Percentiles rank a stretch among this genome's conserved stretches.
Conservation (phyloP, 106 monocot species). For the Dendrobium huoshanense region DNA sequence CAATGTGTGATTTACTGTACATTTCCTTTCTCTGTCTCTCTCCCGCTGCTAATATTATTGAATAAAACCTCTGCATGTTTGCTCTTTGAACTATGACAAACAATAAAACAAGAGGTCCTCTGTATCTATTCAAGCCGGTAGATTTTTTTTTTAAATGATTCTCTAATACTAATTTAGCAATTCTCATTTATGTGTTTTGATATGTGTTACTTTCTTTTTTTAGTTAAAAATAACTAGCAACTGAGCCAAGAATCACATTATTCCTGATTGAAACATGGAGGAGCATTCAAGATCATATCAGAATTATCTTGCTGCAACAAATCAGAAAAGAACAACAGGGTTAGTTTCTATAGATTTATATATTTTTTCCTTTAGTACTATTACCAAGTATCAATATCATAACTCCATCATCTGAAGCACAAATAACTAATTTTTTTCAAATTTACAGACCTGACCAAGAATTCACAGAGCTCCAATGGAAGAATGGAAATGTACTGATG, state of each 20-base stretch:
- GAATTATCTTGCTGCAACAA: background rate
- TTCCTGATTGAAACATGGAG: background rate
- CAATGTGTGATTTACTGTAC: background rate
- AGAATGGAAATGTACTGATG: slow-evolving; percentile 56
- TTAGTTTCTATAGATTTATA: background rate
- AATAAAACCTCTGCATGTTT: background rate
- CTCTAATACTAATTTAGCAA: no score
- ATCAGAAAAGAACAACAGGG: background rate
- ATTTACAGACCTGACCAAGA: slow-evolving; percentile 32
- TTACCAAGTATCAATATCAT: no score
- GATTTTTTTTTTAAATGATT: no score
- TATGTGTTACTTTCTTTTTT: background rate
- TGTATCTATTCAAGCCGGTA: no score
- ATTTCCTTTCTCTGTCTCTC: background rate
- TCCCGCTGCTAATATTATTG: background rate
- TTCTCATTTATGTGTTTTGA: background rate
- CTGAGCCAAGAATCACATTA: background rate
- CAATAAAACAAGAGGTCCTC: no score
- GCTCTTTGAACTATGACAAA: no score
- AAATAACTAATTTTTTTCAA: background rate
- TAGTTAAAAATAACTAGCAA: background rate
- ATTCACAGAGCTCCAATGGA: slow-evolving; percentile 65
- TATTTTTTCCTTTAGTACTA: background rate
- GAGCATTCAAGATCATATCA: background rate
- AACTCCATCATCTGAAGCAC: no score